Percentiles rank a stretch among this genome's conserved stretches.
Evolutionary conservation across 768 basidiomycete species (phyloP).

Genomic region (Agrocybe chaxingu): DNA sequence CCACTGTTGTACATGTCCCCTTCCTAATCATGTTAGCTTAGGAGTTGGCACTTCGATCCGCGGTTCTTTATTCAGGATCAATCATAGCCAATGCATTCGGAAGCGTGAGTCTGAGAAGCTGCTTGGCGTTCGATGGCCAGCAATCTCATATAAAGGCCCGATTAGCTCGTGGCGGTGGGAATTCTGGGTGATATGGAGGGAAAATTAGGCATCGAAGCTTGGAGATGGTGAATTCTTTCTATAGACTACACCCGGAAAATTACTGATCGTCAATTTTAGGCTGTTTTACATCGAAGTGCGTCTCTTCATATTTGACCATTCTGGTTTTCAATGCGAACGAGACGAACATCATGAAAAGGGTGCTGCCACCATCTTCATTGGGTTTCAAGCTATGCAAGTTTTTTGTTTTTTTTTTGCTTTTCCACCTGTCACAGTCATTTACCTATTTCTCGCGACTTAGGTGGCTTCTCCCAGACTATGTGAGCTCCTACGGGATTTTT

Average conservation of each 20-base stretch:
- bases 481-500: conserved; percentile 21
- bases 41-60: conserved; percentile 60
- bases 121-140: background rate
- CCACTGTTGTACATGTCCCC: background rate
- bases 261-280: conserved; percentile 31
- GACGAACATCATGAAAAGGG: conserved; percentile 36
- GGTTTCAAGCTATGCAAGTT: conserved; percentile 48
- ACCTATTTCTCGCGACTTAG: conserved; percentile 25
- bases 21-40: conserved; percentile 19
- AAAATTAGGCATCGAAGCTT: conserved; percentile 56
- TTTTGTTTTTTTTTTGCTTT: background rate
- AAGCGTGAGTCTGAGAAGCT: conserved; percentile 33
- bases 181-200: conserved; percentile 66
- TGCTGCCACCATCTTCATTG: conserved; percentile 54
- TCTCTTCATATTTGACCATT: background rate
- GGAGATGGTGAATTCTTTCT: conserved; percentile 54
- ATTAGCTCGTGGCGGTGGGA: conserved; percentile 63
- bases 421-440: background rate
- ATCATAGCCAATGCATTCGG: conserved; percentile 65
- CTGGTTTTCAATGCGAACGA: background rate
- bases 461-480: conserved; percentile 57
- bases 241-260: background rate
- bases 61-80: conserved; percentile 52
- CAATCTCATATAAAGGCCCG: background rate
- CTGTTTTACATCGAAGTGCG: conserved; percentile 64